Conservation (phyloP, 768 basidiomycete genomes). For the Xanthoconium stramineum region DNA sequence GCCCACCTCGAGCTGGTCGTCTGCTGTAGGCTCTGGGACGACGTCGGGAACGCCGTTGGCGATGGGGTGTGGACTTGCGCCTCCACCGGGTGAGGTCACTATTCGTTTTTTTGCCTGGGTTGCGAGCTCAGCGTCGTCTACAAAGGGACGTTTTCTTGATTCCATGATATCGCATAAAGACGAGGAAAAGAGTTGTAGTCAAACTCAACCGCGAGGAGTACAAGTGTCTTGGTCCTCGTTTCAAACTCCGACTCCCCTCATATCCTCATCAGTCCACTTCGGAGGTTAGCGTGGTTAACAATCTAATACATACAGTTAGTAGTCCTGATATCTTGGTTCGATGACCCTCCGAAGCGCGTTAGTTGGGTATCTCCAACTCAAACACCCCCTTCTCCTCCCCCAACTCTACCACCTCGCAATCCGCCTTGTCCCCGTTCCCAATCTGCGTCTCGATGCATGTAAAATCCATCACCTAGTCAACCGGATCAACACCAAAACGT, state of each 20-base stretch:
- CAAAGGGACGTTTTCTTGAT: slow-evolving; percentile 57
- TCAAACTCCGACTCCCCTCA: slow-evolving; percentile 27
- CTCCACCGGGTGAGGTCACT: slow-evolving; percentile 38
- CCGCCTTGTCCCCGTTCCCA: slow-evolving; percentile 68
- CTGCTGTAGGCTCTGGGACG: slow-evolving; percentile 45
- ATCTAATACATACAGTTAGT: too few species aligned
- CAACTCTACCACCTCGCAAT: slow-evolving; percentile 82
- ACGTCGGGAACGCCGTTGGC: slow-evolving; percentile 38
- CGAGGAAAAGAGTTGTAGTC: slow-evolving; percentile 9
- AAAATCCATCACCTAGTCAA: slow-evolving; percentile 63
- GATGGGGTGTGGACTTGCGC: slow-evolving; percentile 44
- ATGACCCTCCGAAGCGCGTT: neutral
- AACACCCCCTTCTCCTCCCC: neutral
- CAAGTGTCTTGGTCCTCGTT: slow-evolving; percentile 5
- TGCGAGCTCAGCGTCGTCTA: slow-evolving; percentile 46
- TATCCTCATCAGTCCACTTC: too few species aligned
- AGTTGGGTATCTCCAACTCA: neutral
- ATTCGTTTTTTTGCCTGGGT: slow-evolving; percentile 55
- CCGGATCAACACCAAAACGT: neutral
- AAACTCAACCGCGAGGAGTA: slow-evolving; percentile 12
- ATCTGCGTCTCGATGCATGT: slow-evolving; percentile 94
- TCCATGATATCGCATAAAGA: slow-evolving; percentile 39
- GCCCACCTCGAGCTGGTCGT: slow-evolving; percentile 64
- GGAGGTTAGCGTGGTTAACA: too few species aligned
- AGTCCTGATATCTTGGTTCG: too few species aligned